phyloP scores from a whole-genome alignment of 352 stramenopile genomes.

The Pythium graminicola region DNA sequence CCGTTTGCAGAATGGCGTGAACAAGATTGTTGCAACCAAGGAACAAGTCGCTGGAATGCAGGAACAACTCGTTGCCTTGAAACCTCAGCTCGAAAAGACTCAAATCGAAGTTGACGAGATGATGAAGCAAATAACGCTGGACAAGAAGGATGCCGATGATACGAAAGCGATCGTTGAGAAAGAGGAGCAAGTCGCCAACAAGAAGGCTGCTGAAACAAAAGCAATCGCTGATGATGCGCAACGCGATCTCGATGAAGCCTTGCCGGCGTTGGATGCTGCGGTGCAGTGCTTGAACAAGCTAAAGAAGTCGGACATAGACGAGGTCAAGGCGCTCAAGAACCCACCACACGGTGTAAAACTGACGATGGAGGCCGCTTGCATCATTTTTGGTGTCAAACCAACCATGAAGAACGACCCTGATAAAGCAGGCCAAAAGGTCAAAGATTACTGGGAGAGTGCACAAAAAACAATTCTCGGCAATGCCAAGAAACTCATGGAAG shows the following conservation, averaged over 20 bases:
- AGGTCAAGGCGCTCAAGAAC: slow-evolving; percentile 90
- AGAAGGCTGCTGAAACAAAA: slow-evolving; percentile 82
- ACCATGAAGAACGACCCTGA: slow-evolving; percentile 83
- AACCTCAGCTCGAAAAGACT: slow-evolving; percentile 66
- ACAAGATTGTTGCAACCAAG: slow-evolving; percentile 82
- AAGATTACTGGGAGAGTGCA: slow-evolving; percentile 88
- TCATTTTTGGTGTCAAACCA: slow-evolving; percentile 89
- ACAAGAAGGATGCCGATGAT: slow-evolving; percentile 85
- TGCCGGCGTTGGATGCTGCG: slow-evolving; percentile 82
- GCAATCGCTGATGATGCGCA: slow-evolving; percentile 88
- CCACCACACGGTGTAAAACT: slow-evolving; percentile 87
- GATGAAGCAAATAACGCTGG: slow-evolving; percentile 86
- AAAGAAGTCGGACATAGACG: slow-evolving; percentile 89
- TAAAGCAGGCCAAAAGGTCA: slow-evolving; percentile 86
- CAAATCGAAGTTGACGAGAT: slow-evolving; percentile 84
- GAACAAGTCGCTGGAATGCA: slow-evolving; percentile 81
- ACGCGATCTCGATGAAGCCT: slow-evolving; percentile 77
- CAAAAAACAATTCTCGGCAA: slow-evolving; percentile 88
- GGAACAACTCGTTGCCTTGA: slow-evolving; percentile 72
- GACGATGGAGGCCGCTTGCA: slow-evolving; percentile 90
- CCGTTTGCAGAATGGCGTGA: slow-evolving; percentile 78
- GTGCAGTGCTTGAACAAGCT: slow-evolving; percentile 86
- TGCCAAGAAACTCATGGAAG: slow-evolving; percentile 89
- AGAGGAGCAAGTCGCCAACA: slow-evolving; percentile 79
- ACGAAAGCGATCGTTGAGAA: slow-evolving; percentile 83